Base-by-base conservation (phyloP, 192 early-diverging fungal genomes). In the Podila verticillata region DNA sequence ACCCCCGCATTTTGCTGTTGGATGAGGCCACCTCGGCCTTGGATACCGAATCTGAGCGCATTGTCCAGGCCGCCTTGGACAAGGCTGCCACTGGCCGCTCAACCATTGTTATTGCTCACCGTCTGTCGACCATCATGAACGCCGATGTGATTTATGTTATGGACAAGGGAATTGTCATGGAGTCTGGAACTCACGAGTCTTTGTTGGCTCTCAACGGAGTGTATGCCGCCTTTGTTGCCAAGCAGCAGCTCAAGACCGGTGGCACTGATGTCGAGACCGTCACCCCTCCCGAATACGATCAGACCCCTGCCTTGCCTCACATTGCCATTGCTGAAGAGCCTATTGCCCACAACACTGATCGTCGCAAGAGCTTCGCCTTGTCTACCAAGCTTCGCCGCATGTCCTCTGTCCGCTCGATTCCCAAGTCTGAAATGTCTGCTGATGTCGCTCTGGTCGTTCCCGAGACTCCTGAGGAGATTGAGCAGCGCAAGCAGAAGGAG, bases 11-110 rank as follows among this genome's bases (percentile, higher is more conserved):
- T 24, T 87, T 99, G 65, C 70, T 97, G 30, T 81, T 98, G 8
- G 96, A 98, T 83, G 96, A 98, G 63, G 95, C 95, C 24, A 97
- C 96, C 35, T 90, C 87, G 31, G 96, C 96, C 9, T 77, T 98
- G 57, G 96, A 98, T 72, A 92, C 94, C 44, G 87, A 89, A 65
- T 88, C 88, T 31, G 93, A 93, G 74, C 84, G 88, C 13, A 75
- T 93, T 28, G 92, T 96, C 19, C 93, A 96, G 70, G 90, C 92
- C 65, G 94, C 95, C 13, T 66, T 96, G 57, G 95, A 96, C 70
- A 82, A 85, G 1, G 93, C 92, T 10, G 65, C 90, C 1, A 70
- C 84, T 47, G 88, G 88, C 74, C 88, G 96, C 32, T 96, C 96
- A 0, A 95, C 95, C 49, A 94, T 97, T 68, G 91, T 92, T 0